phyloP scores from a whole-genome alignment of 345 rosid species.

The Eucalyptus grandis region DNA sequence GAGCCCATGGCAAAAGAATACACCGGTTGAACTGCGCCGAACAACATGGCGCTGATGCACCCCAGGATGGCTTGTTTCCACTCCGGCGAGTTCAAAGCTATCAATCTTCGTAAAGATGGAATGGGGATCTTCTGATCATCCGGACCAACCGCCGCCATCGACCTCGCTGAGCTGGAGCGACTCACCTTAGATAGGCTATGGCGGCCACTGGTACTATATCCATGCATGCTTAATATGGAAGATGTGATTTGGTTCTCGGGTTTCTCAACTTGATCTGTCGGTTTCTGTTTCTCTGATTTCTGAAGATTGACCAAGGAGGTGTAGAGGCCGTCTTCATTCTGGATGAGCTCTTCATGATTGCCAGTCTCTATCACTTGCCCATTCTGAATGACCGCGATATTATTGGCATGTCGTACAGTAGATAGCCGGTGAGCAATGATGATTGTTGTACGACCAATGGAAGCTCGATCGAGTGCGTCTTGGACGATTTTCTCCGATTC shows the following conservation, averaged over 20 bases:
- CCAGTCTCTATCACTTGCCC: conserved; percentile 45
- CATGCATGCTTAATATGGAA: conserved; percentile 15
- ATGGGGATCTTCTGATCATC: conserved; percentile 5
- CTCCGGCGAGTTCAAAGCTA: conserved; percentile 49
- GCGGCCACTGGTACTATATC: conserved; percentile 12
- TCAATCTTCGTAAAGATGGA: conserved; percentile 45
- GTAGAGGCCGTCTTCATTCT: conserved; percentile 27
- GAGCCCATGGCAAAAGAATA: conserved; percentile 40
- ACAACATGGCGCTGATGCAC: conserved; percentile 38
- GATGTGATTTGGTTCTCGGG: not conserved
- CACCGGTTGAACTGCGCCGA: conserved; percentile 52
- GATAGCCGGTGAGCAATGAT: conserved; percentile 71
- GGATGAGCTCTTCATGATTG: conserved; percentile 45
- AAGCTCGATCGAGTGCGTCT: conserved; percentile 54
- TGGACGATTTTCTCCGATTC: conserved; percentile 62
- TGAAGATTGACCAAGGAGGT: conserved; percentile 45
- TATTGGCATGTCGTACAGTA: conserved; percentile 48
- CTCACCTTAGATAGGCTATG: conserved; percentile 37
- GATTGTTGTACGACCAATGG: conserved; percentile 58
- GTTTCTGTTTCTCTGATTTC: conserved; percentile 12
- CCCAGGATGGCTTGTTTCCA: conserved; percentile 62
- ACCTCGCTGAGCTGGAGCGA: conserved; percentile 42
- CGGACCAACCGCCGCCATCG: not conserved
- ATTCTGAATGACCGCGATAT: conserved; percentile 35
- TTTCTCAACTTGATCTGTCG: not conserved